Base-by-base conservation (phyloP, 1,284 basidiomycete genomes). In the Apiotrichum akiyoshidainum region DNA sequence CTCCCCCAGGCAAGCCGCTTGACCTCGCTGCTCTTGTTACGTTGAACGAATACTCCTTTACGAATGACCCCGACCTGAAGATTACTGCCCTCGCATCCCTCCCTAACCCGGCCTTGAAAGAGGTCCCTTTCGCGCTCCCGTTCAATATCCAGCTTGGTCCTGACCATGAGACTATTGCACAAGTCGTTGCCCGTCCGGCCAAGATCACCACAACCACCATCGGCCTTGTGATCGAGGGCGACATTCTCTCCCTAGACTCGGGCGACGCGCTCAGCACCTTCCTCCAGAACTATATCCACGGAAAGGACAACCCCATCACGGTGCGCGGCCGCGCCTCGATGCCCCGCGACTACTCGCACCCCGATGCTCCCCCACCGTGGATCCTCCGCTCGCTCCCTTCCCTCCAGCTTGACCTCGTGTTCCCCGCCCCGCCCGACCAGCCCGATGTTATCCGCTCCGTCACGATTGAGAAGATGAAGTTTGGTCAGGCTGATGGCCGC, bases 401-500 rank as follows among this genome's bases (percentile, higher is more conserved):
- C 0, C 55, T 74, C 31, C 47, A 57, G 1, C 59, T 76, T 31
- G 57, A 69, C 10, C 68, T 79, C 22, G 52, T 54, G 17, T 78
- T 79, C 58, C 78, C 78, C 2, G 73, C 70, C 2, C 75, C 77
- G 0, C 33, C 63, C 8, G 72, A 73, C 0, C 65, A 64, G 5
- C 75, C 76, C 0, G 67, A 75, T 26, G 63, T 79, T 51, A 73
- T 79, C 26, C 61, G 68, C 37, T 61, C 61, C 1, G 75, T 79
- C 2, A 73, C 75, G 0, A 76, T 79, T 46, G 75, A 79, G 48
- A 65, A 68, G 39, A 77, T 78, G 73, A 65, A 69, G 19, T 52
- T 68, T 5, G 52, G 49, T 13, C 53, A 48, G 5, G 51, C 39
- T 31, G 52, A 46, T 10, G 74, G 71, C 3, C 70, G 71, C 51